A percentile compares a stretch with the other conserved stretches of the same genome.
These are phyloP conservation scores for Piedraia hortae DNA, from an alignment of 2,329 filamentous ascomycete genomes.

Conservation along the genomic window DNA sequence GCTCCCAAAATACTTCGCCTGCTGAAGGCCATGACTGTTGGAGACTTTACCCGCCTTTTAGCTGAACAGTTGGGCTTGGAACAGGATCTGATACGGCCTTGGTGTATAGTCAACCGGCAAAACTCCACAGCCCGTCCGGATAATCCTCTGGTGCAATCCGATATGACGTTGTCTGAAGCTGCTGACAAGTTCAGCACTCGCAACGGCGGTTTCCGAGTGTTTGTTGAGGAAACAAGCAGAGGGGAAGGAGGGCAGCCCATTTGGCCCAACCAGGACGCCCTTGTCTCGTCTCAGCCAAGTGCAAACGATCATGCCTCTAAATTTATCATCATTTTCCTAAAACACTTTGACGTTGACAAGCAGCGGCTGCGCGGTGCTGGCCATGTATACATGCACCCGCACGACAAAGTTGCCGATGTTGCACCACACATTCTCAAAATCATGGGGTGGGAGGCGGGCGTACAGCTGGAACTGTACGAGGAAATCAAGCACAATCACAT, in stretches of 20 bases:
- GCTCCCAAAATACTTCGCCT: conserved; percentile 47
- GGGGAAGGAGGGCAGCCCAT: conserved; percentile 40
- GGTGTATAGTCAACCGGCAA: conserved; percentile 96
- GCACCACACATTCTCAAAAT: conserved; percentile 47
- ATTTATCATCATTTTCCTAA: conserved; percentile 65
- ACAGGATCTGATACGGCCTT: conserved; percentile 47
- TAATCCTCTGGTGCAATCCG: conserved; percentile 49
- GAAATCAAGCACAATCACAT: conserved; percentile 98
- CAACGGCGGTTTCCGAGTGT: conserved; percentile 44
- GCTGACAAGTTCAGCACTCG: conserved; percentile 40
- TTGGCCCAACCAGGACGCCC: conserved; percentile 39
- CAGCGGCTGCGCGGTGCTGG: conserved; percentile 54
- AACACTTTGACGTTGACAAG: conserved; percentile 57
- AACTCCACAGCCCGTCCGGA: conserved; percentile 91
- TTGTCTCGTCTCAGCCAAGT: conserved; percentile 16
- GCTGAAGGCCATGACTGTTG: conserved; percentile 45
- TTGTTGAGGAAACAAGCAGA: conserved; percentile 53
- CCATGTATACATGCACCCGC: conserved; percentile 65
- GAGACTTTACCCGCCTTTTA: conserved; percentile 44
- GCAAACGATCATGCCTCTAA: conserved; percentile 18
- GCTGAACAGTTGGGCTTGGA: conserved; percentile 43
- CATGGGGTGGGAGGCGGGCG: conserved; percentile 62
- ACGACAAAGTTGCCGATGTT: conserved; percentile 69
- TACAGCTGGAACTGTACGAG: conserved; percentile 44
- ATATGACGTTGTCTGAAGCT: conserved; percentile 40